These are phyloP conservation scores for Boletus coccyginus DNA, from an alignment of 768 basidiomycete genomes.

Conservation along the genomic window DNA sequence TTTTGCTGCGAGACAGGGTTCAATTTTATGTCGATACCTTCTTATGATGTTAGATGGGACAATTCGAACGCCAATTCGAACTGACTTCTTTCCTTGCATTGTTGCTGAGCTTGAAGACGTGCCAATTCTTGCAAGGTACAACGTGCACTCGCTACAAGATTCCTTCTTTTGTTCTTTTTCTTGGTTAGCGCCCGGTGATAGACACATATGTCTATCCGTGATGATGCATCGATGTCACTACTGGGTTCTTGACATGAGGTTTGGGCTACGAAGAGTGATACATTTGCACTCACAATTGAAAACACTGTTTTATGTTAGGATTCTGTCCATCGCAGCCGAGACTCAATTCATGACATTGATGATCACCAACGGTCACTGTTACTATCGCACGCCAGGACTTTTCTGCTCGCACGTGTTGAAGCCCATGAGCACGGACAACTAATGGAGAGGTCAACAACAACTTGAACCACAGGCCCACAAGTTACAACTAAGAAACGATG, in stretches of 20 bases:
- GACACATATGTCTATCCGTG: constrained; percentile 51
- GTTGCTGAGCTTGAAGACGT: constrained; percentile 43
- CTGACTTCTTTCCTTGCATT: constrained; percentile 42
- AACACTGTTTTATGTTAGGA: constrained; percentile 55
- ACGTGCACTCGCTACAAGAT: constrained; percentile 49
- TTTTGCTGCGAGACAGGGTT: constrained; percentile 27
- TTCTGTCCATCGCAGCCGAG: constrained; percentile 72
- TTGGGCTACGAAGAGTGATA: background rate
- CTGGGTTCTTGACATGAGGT: constrained; percentile 28
- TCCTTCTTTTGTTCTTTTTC: constrained; percentile 56
- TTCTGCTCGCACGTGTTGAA: constrained; percentile 49
- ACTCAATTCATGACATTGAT: constrained; percentile 50
- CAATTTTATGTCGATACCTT: constrained; percentile 46
- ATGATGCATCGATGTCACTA: constrained; percentile 35
- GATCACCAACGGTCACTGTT: constrained; percentile 51
- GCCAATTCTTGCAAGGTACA: constrained; percentile 53
- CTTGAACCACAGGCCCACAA: no score
- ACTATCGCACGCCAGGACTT: constrained; percentile 69
- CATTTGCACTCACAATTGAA: constrained; percentile 46
- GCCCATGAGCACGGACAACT: constrained; percentile 42
- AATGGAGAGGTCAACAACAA: background rate
- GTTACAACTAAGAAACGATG: no score
- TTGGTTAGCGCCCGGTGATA: constrained; percentile 61
- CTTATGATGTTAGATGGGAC: constrained; percentile 9
- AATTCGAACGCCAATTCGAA: constrained; percentile 2